These are phyloP conservation scores for Colletotrichum tropicale DNA, from an alignment of 2,329 filamentous ascomycete genomes.

Conservation along the genomic window DNA sequence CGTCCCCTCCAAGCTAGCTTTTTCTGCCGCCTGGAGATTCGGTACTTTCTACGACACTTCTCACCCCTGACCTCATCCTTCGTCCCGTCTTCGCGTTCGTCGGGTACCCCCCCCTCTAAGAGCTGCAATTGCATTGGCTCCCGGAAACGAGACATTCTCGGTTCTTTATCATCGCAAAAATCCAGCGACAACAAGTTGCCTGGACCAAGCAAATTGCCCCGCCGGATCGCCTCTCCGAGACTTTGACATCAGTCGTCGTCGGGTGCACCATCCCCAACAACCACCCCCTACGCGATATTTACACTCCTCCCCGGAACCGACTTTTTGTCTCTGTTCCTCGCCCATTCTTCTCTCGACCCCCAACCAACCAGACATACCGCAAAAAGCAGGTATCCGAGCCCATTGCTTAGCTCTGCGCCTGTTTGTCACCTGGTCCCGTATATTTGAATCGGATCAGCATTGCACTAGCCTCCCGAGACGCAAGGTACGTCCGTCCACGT, in stretches of 20 bases:
- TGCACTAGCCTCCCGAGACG: slow-evolving; percentile 16
- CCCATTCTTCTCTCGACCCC: neutral
- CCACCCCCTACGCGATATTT: slow-evolving; percentile 10
- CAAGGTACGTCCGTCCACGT: slow-evolving; percentile 21
- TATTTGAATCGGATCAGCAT: slow-evolving; percentile 21
- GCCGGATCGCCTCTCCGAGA: slow-evolving; percentile 16
- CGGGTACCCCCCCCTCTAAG: neutral
- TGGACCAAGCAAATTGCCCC: neutral
- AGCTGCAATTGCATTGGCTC: slow-evolving; percentile 4
- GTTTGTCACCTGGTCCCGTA: slow-evolving; percentile 17
- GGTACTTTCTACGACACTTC: neutral
- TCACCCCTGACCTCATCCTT: neutral
- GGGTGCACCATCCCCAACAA: neutral
- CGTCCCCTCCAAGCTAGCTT: neutral
- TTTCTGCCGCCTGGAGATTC: neutral
- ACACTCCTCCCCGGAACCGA: slow-evolving; percentile 17
- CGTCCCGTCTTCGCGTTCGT: slow-evolving; percentile 14
- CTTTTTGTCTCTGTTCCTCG: neutral
- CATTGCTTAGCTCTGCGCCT: slow-evolving; percentile 11
- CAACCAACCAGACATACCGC: neutral
- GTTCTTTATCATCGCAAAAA: neutral
- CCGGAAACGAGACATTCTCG: neutral
- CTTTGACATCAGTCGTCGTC: slow-evolving; percentile 9
- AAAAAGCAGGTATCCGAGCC: slow-evolving; percentile 16
- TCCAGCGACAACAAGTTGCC: neutral